Evolutionary conservation across 1,139 yeast genomes (phyloP).

Genomic region (Candida glucosophila): DNA sequence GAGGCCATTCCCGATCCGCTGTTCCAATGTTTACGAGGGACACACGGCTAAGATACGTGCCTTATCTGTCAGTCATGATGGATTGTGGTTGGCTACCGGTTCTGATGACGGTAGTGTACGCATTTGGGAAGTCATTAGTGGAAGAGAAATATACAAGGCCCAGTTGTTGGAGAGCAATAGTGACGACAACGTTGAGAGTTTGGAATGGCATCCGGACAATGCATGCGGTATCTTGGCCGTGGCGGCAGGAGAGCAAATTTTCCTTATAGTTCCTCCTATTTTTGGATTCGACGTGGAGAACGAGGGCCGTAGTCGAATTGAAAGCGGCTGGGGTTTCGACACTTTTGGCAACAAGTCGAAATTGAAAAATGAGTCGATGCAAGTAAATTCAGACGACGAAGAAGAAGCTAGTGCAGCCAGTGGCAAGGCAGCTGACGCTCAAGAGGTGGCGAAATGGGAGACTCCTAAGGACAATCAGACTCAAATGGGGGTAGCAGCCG

Average conservation of each 20-base stretch:
- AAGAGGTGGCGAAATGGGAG: slow-evolving; percentile 72
- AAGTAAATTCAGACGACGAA: slow-evolving; percentile 34
- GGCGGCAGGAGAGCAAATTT: slow-evolving; percentile 74
- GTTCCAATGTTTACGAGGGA: slow-evolving; percentile 78
- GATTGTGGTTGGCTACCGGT: slow-evolving; percentile 95
- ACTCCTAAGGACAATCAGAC: slow-evolving; percentile 64
- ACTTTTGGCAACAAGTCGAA: slow-evolving; percentile 51
- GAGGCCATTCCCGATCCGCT: slow-evolving; percentile 94
- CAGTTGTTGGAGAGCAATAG: slow-evolving; percentile 44
- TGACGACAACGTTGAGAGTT: slow-evolving; percentile 72
- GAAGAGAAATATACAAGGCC: slow-evolving; percentile 78
- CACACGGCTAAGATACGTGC: slow-evolving; percentile 80
- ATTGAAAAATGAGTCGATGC: slow-evolving; percentile 31
- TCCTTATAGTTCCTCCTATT: slow-evolving; percentile 78
- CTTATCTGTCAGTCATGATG: slow-evolving; percentile 78
- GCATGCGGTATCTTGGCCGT: slow-evolving; percentile 72
- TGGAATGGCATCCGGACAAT: slow-evolving; percentile 87
- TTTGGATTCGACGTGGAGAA: slow-evolving; percentile 86
- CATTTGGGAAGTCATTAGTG: slow-evolving; percentile 92
- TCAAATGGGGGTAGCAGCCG: slow-evolving; percentile 60
- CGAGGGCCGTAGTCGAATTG: slow-evolving; percentile 68
- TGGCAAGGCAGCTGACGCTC: slow-evolving; percentile 16
- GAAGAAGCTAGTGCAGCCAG: slow-evolving; percentile 27
- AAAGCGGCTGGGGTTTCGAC: slow-evolving; percentile 89
- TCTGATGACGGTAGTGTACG: slow-evolving; percentile 96